Evolutionary conservation across 2,329 filamentous ascomycete genomes (phyloP).

Genomic region (Verticillium longisporum): DNA sequence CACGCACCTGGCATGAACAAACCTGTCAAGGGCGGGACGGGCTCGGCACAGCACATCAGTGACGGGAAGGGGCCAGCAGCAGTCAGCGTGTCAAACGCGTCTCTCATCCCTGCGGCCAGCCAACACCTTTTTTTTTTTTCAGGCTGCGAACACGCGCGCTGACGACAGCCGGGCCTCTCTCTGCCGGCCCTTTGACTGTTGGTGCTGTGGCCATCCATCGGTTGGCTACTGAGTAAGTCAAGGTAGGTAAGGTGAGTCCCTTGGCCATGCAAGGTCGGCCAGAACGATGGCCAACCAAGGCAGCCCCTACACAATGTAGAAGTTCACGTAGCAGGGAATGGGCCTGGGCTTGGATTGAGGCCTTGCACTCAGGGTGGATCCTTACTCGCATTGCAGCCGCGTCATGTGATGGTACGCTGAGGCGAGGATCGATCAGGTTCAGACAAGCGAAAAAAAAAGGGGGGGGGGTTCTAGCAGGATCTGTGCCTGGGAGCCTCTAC

Average conservation of each 20-base stretch:
- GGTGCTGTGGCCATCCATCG: neutral
- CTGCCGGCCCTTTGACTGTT: neutral
- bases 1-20: neutral
- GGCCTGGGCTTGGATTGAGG: neutral
- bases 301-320: neutral
- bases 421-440: neutral
- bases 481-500: neutral
- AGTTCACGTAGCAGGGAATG: neutral
- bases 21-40: neutral
- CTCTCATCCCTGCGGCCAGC: neutral
- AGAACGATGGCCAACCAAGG: neutral
- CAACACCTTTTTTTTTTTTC: neutral
- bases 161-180: neutral
- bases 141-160: neutral
- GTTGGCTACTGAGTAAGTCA: neutral
- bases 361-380: neutral
- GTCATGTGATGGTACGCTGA: constrained; percentile 2
- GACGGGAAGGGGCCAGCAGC: neutral
- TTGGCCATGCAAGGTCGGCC: no score
- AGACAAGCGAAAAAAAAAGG: neutral
- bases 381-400: constrained; percentile 3
- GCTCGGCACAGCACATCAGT: neutral
- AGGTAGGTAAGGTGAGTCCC: no score
- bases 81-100: neutral
- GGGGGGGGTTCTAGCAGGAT: neutral